Evolutionary conservation across 1,139 yeast genomes (phyloP).

Genomic region (Saccharomyces hybrid): DNA sequence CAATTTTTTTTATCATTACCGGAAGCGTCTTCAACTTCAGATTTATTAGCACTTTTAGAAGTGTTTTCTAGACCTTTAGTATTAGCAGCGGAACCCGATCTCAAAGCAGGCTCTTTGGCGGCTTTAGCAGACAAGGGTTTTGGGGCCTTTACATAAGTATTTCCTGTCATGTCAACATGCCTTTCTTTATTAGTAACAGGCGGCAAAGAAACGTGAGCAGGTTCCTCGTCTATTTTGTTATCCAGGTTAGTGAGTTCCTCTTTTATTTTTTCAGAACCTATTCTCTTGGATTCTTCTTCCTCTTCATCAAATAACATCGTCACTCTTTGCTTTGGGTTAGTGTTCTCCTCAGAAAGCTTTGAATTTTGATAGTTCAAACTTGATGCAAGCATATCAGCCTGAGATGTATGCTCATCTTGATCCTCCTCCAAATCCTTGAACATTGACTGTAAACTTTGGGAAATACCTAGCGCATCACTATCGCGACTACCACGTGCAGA

Average conservation of each 20-base stretch:
- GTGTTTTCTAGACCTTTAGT: neutral
- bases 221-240: neutral
- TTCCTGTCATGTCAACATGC: neutral
- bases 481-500: slow-evolving; percentile 7
- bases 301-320: slow-evolving; percentile 31
- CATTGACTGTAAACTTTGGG: slow-evolving; percentile 26
- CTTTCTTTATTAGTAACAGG: neutral
- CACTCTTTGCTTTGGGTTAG: slow-evolving; percentile 17
- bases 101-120: neutral
- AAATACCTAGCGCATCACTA: slow-evolving; percentile 9
- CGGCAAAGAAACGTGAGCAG: neutral
- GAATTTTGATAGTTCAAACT: neutral
- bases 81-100: neutral
- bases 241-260: neutral
- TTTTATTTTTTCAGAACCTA: neutral
- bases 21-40: neutral
- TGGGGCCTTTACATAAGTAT: neutral
- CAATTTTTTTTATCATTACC: neutral
- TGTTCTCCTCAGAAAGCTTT: neutral
- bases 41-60: neutral
- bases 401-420: slow-evolving; percentile 8
- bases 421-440: slow-evolving; percentile 31
- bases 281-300: slow-evolving; percentile 7
- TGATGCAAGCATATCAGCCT: slow-evolving; percentile 7
- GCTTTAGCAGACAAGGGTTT: neutral